Evolutionary conservation across 2,329 filamentous ascomycete species (phyloP), one percentile per base, ranked within the genome.

Genomic region (Cladosporium cucumerinum): DNA sequence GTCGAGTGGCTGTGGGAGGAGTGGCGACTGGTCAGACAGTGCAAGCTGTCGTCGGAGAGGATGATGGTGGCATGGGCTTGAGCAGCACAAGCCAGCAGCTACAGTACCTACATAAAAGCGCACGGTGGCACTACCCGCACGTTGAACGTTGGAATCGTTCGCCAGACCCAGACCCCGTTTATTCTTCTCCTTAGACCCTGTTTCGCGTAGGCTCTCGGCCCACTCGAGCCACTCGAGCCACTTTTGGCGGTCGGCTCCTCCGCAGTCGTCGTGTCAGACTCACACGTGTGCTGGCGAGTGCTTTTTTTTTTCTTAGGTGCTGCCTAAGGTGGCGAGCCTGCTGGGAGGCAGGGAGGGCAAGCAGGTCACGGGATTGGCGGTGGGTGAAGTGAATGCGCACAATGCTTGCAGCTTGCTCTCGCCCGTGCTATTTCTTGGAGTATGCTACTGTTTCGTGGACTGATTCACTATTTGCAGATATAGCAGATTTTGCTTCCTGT

Each of bases 101-200:
- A 34, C 34, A n/a, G n/a, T n/a, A n/a, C n/a, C n/a, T n/a, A n/a
- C n/a, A n/a, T 39, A 30, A 43, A 43, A 52, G 49, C 26, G 59
- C 21, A 39, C 34, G 34, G 34, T 39, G 34, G 34, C 34, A 16
- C 34, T 5, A 39, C 34, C 34, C 36, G 36, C 36, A 46, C 49
- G 49, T 62, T 54, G 48, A 62, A 55, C 58, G 58, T 61, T 62
- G 23, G 18, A 55, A 62, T 30, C 21, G 36, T n/a, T 43, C 36
- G 43, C 60, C 34, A 54, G 25, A 62, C 21, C 49, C 49, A 54
- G 51, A 54, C 51, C 51, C 51, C 51, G 51, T 8, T 54, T 52
- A 18, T 30, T 52, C n/a, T 14, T n/a, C 7, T 52, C 59, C 18
- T 43, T 62, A 34, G 60, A 54, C 60, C 59, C 59, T 51, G 28